Evolutionary conservation across 345 rosid species (phyloP).

Genomic region (Rhodomyrtus tomentosa): DNA sequence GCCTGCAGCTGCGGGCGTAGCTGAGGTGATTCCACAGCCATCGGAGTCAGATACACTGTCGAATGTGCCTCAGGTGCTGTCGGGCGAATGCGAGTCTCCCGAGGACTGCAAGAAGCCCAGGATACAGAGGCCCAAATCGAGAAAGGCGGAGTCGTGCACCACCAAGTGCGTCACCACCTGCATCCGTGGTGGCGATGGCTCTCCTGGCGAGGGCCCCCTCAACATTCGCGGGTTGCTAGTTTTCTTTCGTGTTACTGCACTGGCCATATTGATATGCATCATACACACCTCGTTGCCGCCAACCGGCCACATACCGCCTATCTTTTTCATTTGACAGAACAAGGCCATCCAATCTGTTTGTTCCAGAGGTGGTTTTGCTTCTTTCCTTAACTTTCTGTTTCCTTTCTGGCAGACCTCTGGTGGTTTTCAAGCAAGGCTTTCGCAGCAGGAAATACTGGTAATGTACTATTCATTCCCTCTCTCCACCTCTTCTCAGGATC

Average conservation of each 20-base stretch:
- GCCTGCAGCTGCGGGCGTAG: slow-evolving; percentile 14
- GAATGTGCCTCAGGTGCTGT: slow-evolving; percentile 69
- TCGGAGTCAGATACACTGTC: slow-evolving; percentile 40
- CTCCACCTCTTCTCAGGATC: background rate
- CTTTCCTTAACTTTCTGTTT: background rate
- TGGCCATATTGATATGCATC: background rate
- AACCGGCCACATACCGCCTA: background rate
- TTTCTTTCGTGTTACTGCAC: background rate
- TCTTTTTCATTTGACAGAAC: background rate
- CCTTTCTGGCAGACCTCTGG: slow-evolving; percentile 40
- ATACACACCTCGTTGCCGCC: background rate
- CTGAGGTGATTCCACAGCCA: slow-evolving; percentile 8
- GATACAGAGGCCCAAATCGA: slow-evolving; percentile 74
- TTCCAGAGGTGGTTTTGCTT: background rate
- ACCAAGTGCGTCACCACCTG: slow-evolving; percentile 73
- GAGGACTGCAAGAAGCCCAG: slow-evolving; percentile 70
- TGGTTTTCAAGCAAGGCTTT: slow-evolving; percentile 85
- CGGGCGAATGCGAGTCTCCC: slow-evolving; percentile 35
- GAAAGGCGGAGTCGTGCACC: slow-evolving; percentile 81
- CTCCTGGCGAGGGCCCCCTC: slow-evolving; percentile 78
- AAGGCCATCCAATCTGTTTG: background rate
- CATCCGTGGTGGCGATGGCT: slow-evolving; percentile 70
- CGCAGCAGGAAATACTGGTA: slow-evolving; percentile 88
- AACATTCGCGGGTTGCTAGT: slow-evolving; percentile 51
- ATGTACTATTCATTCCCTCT: background rate